phyloP scores from a whole-genome alignment of 305 asterid genomes.

The Solanum hybrid region DNA sequence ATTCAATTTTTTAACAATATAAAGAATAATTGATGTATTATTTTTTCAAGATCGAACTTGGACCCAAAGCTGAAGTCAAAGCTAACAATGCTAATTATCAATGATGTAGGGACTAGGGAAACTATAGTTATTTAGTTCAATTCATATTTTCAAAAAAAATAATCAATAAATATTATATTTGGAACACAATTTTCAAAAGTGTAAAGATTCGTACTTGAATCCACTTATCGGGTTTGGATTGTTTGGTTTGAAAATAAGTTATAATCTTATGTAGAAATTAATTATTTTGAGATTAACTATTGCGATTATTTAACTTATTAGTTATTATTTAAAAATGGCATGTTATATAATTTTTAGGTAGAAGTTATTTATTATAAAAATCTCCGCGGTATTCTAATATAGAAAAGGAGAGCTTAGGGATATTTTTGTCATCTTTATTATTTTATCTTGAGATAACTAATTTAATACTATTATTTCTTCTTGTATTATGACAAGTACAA shows the following conservation, averaged over 20 bases:
- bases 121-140: background rate
- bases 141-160: background rate
- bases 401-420: background rate
- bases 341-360: background rate
- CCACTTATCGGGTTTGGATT: background rate
- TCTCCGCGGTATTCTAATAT: too few relatives aligned
- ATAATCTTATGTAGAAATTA: background rate
- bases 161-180: background rate
- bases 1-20: background rate
- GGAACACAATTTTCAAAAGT: background rate
- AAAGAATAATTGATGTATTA: too few relatives aligned
- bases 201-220: background rate
- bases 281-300: background rate
- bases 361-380: background rate
- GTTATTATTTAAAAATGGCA: background rate
- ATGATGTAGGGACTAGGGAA: background rate
- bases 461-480: background rate
- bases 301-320: background rate
- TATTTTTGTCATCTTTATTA: too few relatives aligned
- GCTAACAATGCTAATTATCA: background rate
- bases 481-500: background rate
- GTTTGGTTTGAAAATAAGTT: background rate
- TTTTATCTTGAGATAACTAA: background rate
- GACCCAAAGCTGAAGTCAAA: background rate
- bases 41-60: background rate